Conservation (phyloP, 805 yeast species). For the Lachancea quebecensis region DNA sequence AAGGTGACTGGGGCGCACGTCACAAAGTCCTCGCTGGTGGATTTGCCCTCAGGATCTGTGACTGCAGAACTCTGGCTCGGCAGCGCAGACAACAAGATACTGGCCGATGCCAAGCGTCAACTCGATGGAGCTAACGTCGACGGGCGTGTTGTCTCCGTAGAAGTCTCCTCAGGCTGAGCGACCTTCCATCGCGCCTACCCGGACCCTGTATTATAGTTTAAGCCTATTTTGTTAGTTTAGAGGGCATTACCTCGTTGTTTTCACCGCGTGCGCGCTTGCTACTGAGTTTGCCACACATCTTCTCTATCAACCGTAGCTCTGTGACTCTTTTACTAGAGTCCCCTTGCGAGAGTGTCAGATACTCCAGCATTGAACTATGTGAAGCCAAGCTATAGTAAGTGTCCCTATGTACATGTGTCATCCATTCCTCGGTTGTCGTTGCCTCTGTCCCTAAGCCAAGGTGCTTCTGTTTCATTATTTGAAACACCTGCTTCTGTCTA, state of each 20-base stretch:
- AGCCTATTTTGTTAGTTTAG: too few relatives aligned
- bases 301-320: conserved; percentile 21
- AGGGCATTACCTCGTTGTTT: background rate
- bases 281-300: conserved; percentile 15
- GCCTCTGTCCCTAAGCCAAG: conserved; percentile 72
- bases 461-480: conserved; percentile 51
- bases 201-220: too few relatives aligned
- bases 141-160: conserved; percentile 36
- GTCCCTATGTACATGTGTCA: conserved; percentile 39
- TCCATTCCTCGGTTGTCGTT: conserved; percentile 65
- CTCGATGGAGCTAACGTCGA: conserved; percentile 44
- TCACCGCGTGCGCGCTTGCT: conserved; percentile 3
- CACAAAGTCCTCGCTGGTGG: conserved; percentile 26
- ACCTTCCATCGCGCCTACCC: too few relatives aligned
- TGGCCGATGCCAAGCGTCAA: conserved; percentile 27
- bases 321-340: conserved; percentile 20
- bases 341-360: conserved; percentile 23
- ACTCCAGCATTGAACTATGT: conserved; percentile 28
- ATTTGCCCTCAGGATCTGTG: conserved; percentile 35
- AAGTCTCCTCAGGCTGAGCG: conserved; percentile 18
- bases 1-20: conserved; percentile 17
- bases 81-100: conserved; percentile 19
- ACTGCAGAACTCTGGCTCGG: conserved; percentile 34
- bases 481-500: conserved; percentile 51
- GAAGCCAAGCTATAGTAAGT: conserved; percentile 24